A percentile compares a stretch with the other conserved stretches of the same genome.
These are phyloP conservation scores for Aspergillus asperescens DNA, from an alignment of 495 filamentous ascomycete species.

Conservation along the genomic window DNA sequence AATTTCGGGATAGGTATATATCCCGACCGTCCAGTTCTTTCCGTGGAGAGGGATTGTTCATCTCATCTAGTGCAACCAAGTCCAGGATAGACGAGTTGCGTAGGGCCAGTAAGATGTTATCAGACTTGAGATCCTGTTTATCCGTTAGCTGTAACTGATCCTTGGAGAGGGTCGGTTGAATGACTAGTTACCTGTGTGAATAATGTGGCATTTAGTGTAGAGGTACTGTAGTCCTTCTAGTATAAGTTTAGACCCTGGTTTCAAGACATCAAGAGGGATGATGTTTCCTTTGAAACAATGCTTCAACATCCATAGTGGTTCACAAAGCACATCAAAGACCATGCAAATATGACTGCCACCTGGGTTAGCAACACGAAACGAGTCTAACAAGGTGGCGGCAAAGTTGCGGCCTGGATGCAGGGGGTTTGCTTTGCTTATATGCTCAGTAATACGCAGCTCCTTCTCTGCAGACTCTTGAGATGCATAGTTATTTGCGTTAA, in stretches of 20 bases:
- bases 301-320: constrained; percentile 29
- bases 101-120: constrained; percentile 38
- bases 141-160: constrained; percentile 16
- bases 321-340: constrained; percentile 30
- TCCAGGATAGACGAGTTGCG: constrained; percentile 32
- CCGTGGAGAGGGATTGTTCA: constrained; percentile 25
- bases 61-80: constrained; percentile 23
- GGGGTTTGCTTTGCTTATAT: constrained; percentile 15
- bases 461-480: constrained; percentile 20
- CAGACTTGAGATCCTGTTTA: constrained; percentile 36
- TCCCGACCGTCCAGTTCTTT: constrained; percentile 27
- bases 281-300: constrained; percentile 19
- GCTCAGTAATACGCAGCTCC: constrained; percentile 24
- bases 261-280: constrained; percentile 24
- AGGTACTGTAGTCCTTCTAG: constrained; percentile 37
- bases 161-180: constrained; percentile 2
- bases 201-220: constrained; percentile 33
- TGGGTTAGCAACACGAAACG: constrained; percentile 26
- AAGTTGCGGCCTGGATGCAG: constrained; percentile 24
- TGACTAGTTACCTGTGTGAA: constrained; percentile 32
- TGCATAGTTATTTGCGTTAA: constrained; percentile 20
- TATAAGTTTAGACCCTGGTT: constrained; percentile 25
- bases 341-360: constrained; percentile 25
- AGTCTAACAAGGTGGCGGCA: constrained; percentile 27
- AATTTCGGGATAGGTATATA: constrained; percentile 36